phyloP scores from a whole-genome alignment of 192 early-diverging fungal species.

The Pilaira anomala region DNA sequence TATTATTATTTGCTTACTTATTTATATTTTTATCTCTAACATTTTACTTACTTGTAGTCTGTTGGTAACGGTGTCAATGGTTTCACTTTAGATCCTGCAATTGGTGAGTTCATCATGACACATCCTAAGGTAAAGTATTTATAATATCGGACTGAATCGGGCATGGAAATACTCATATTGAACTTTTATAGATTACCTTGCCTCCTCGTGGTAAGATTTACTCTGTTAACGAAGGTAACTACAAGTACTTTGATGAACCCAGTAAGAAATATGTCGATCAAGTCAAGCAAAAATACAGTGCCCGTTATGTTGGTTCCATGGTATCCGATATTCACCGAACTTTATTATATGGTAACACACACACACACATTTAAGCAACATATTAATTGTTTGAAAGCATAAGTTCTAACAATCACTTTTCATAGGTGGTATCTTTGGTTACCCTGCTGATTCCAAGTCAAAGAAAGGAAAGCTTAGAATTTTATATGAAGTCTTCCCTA shows the following conservation, averaged over 20 bases:
- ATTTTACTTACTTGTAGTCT: constrained; percentile 40
- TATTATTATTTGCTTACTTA: not conserved
- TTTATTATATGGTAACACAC: constrained; percentile 40
- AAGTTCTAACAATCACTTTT: not conserved
- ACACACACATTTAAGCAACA: too few species aligned
- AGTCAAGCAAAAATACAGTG: constrained; percentile 91
- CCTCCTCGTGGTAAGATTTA: constrained; percentile 91
- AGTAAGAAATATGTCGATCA: constrained; percentile 86
- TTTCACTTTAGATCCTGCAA: constrained; percentile 93
- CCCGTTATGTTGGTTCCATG: constrained; percentile 98
- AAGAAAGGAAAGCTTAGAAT: constrained; percentile 90
- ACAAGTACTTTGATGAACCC: constrained; percentile 84
- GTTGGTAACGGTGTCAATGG: constrained; percentile 87
- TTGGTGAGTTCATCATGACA: constrained; percentile 98
- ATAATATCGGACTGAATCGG: not conserved
- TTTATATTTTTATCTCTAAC: constrained; percentile 18
- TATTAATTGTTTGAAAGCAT: not conserved
- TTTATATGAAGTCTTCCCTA: constrained; percentile 99
- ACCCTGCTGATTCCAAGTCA: constrained; percentile 62
- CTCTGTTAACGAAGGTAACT: constrained; percentile 97
- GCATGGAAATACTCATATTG: not conserved
- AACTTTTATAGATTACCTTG: constrained; percentile 54
- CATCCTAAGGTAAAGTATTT: constrained; percentile 73
- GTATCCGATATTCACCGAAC: constrained; percentile 98
- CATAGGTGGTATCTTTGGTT: constrained; percentile 60